Evolutionary conservation across 768 basidiomycete species (phyloP).

Genomic region (Tulasnella sp.): DNA sequence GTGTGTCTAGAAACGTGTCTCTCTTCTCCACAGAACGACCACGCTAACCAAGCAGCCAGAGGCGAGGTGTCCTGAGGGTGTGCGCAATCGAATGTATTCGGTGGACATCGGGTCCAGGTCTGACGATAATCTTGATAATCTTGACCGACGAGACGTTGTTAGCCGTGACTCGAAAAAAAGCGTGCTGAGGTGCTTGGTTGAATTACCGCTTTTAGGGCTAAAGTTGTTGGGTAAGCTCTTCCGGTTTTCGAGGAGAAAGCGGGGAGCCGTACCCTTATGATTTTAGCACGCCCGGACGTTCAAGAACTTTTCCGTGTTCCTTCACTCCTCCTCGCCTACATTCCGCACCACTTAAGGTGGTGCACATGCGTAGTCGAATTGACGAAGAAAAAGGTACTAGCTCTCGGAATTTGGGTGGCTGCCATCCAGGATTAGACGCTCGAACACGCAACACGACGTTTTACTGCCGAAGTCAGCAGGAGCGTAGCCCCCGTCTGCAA

Average conservation of each 20-base stretch:
- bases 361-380: neutral
- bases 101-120: neutral
- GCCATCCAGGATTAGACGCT: neutral
- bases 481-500: neutral
- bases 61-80: neutral
- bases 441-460: neutral
- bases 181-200: conserved; percentile 1
- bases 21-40: neutral
- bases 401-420: neutral
- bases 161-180: conserved; percentile 16
- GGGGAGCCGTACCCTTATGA: conserved; percentile 9
- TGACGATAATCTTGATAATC: neutral
- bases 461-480: neutral
- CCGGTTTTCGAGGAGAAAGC: no score
- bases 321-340: neutral
- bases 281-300: conserved; percentile 18
- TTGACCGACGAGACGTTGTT: neutral
- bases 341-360: neutral
- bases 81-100: neutral
- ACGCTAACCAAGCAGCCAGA: neutral
- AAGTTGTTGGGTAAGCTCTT: no score
- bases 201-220: conserved; percentile 6
- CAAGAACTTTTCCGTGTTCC: conserved; percentile 5
- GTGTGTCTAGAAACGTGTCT: neutral
- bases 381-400: neutral